Percentiles rank a stretch among this genome's conserved stretches.
phyloP scores from a whole-genome alignment of 2,329 filamentous ascomycete species.

The Cadophora gregata region DNA sequence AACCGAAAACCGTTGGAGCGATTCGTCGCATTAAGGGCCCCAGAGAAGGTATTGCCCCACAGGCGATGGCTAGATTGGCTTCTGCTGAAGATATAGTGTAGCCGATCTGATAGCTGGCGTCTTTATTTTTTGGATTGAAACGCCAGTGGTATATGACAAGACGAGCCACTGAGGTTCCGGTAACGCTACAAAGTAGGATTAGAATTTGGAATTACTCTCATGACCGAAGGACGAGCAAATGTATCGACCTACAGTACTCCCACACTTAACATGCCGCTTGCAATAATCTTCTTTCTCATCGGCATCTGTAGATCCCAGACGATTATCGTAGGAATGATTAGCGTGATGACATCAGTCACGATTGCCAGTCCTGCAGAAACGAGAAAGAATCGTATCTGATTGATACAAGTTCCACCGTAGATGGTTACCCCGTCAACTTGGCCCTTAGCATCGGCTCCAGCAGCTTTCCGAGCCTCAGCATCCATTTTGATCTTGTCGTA shows the following conservation, averaged over 20 bases:
- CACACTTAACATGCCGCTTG: slow-evolving; percentile 8
- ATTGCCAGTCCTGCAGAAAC: slow-evolving; percentile 11
- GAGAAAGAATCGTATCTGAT: slow-evolving; percentile 17
- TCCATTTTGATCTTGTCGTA: slow-evolving; percentile 11
- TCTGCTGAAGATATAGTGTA: slow-evolving; percentile 19
- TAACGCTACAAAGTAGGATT: neutral
- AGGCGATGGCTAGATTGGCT: slow-evolving; percentile 17
- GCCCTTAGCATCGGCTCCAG: slow-evolving; percentile 11
- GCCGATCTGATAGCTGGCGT: slow-evolving; percentile 7
- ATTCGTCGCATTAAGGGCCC: slow-evolving; percentile 5
- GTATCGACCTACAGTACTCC: neutral
- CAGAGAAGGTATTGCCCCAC: slow-evolving; percentile 1
- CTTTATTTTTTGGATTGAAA: slow-evolving; percentile 5
- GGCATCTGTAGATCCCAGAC: slow-evolving; percentile 17
- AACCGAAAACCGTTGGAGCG: slow-evolving; percentile 1
- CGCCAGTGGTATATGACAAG: slow-evolving; percentile 14
- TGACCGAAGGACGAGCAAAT: neutral
- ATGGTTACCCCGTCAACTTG: slow-evolving; percentile 18
- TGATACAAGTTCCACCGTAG: slow-evolving; percentile 9
- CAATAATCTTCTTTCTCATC: slow-evolving; percentile 1
- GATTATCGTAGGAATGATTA: slow-evolving; percentile 6
- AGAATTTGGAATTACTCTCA: neutral
- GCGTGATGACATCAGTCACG: slow-evolving; percentile 4
- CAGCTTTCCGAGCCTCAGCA: slow-evolving; percentile 3
- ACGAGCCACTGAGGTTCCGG: slow-evolving; percentile 10